phyloP scores from a whole-genome alignment of 768 basidiomycete species.

The Kwoniella bestiolae region DNA sequence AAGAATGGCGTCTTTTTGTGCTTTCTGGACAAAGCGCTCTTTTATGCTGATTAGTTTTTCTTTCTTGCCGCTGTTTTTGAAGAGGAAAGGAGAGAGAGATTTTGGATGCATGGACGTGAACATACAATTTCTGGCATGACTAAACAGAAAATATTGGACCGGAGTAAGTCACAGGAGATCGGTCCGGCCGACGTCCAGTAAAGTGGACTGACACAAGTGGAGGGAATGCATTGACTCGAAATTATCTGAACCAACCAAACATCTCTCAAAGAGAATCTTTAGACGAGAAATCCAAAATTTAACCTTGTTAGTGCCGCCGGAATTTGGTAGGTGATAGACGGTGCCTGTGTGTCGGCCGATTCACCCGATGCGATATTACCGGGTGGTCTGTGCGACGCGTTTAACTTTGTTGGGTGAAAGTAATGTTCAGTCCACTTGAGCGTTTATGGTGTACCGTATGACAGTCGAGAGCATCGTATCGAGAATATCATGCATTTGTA shows the following conservation, averaged over 20 bases:
- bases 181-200: conserved; percentile 4
- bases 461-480: no score
- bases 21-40: no score
- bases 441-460: no score
- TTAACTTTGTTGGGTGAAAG: no score
- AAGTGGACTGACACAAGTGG: conserved; percentile 1
- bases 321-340: neutral
- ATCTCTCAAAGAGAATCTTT: neutral
- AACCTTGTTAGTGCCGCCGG: conserved; percentile 9
- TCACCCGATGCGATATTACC: no score
- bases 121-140: no score
- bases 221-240: neutral
- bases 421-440: neutral
- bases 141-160: neutral
- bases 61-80: neutral
- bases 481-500: no score
- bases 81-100: neutral
- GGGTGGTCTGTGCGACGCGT: no score
- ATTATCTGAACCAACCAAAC: neutral
- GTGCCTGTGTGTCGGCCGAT: conserved; percentile 1
- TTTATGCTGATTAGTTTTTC: no score
- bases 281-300: conserved; percentile 5
- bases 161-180: neutral
- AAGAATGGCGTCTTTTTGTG: no score
- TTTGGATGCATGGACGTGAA: no score